Evolutionary conservation across 176 grass and related monocot genomes (phyloP), one percentile per base, ranked within the genome.

Genomic region (Tuctoria greenei): DNA sequence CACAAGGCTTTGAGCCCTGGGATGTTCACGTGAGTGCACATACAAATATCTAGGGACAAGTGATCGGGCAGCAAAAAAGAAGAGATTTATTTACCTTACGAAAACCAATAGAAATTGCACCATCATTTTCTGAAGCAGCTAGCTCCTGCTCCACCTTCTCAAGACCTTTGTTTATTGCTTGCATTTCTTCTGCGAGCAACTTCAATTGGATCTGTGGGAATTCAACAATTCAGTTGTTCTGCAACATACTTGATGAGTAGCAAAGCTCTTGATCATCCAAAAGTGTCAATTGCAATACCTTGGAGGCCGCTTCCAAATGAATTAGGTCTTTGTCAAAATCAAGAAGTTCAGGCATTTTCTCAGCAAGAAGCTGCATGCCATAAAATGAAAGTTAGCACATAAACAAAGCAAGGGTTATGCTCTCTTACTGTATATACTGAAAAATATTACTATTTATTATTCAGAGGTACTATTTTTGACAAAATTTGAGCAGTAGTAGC

Each of bases 301-400:
- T 97, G 37, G 95, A 93, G 60, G 95, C 88, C 75, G 95, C 88
- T 97, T 97, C 95, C 91, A 97, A 77, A 89, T 93, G 91, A 82
- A 90, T 83, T 74, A 98, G 87, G 58, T 98, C 95, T 81, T 94
- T 98, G 81, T 88, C 91, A 88, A 98, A 98, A 98, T 98, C 95
- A 91, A 98, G 88, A 64, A 98, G 84, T 72, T 98, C 84, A 40
- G 91, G 88, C 91, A 90, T 86, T 83, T 94, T 98, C 65, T 93
- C 91, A 77, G 86, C 86, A 78, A 98, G 85, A 82, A 98, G 88
- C 95, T 98, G 56, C 82, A 77, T 38, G 60, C 66, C 66, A 71
- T 17, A 73, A 20, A 72, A 73, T 83, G 75, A 0, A 67, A 63
- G 25, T 87, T 75, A 87, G 73, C 18, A 61, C 38, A 25, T 15